Evolutionary conservation across 805 yeast species (phyloP), one percentile per base, ranked within the genome.

Genomic region (Candida boleticola): DNA sequence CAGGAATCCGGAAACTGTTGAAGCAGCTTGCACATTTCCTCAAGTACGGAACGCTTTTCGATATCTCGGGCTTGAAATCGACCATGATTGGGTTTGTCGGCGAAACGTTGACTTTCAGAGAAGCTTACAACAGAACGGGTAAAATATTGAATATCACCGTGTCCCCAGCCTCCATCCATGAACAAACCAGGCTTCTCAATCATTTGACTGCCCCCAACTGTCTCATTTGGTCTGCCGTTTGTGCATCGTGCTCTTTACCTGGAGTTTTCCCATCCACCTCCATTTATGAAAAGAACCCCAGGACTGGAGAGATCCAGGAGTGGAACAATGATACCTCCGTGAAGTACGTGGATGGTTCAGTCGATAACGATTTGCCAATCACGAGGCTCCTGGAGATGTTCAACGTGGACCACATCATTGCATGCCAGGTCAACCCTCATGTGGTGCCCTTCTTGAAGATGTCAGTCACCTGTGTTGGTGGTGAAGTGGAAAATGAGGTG

Each of bases 351-450:
- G 99, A 93, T 62, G 99, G 99, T 0, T 89, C 97, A 0, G 96
- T 93, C 5, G 95, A 92, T 56, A 87, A 88, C 48, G 99, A 93
- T 61, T 66, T 93, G 40, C 99, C 99, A 3, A 83, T 89, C 21
- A 76, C 95, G 1, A 76, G 97, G 51, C 70, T 93, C 18, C 84
- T 95, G 17, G 99, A 93, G 58, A 89, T 93, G 96, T 93, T 93
- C 61, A 92, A 93, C 56, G 97, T 93, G 23, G 96, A 93, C 59
- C 97, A 93, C 61, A 90, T 93, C 47, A 89, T 93, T 52, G 99
- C 97, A 0, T 92, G 96, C 36, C 99, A 93, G 60, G 99, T 93
- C 1, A 93, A 93, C 57, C 95, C 97, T 0, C 99, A 93, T 59
- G 95, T 93, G 13, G 87, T 86, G 2, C 99, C 99, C 0, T 76